phyloP scores from a whole-genome alignment of 768 basidiomycete genomes.

The Boletus subparvulus region DNA sequence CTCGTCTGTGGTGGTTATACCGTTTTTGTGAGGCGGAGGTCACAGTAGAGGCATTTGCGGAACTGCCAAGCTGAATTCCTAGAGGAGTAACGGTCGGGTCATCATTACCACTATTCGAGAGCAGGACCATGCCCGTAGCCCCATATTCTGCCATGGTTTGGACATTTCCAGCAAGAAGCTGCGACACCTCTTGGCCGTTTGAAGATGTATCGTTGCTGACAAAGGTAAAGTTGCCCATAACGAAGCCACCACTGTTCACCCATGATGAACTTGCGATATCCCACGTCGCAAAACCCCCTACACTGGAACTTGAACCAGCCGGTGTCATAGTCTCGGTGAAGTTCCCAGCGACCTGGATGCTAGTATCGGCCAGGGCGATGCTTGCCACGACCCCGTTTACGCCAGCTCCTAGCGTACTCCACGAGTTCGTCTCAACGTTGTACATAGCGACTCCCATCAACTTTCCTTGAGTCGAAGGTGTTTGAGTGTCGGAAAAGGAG shows the following conservation, averaged over 20 bases:
- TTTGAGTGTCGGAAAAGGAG: constrained; percentile 69
- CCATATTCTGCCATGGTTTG: constrained; percentile 58
- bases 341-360: constrained; percentile 70
- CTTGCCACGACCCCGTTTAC: constrained; percentile 73
- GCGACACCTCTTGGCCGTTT: constrained; percentile 39
- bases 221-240: constrained; percentile 69
- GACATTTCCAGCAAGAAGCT: constrained; percentile 72
- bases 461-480: constrained; percentile 49
- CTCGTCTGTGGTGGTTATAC: constrained; percentile 36
- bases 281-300: constrained; percentile 76
- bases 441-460: constrained; percentile 69
- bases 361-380: constrained; percentile 49
- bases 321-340: constrained; percentile 54
- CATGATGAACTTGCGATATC: constrained; percentile 58
- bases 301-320: constrained; percentile 36
- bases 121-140: constrained; percentile 75
- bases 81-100: constrained; percentile 64
- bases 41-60: constrained; percentile 33
- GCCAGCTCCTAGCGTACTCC: constrained; percentile 71
- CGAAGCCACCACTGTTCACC: constrained; percentile 73
- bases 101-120: constrained; percentile 61
- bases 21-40: constrained; percentile 38
- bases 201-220: constrained; percentile 62
- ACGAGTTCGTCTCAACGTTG: constrained; percentile 59
- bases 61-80: constrained; percentile 51